A percentile compares a stretch with the other conserved stretches of the same genome.
Conservation (phyloP, 2,329 filamentous ascomycete species). For the Drechslera avenae region DNA sequence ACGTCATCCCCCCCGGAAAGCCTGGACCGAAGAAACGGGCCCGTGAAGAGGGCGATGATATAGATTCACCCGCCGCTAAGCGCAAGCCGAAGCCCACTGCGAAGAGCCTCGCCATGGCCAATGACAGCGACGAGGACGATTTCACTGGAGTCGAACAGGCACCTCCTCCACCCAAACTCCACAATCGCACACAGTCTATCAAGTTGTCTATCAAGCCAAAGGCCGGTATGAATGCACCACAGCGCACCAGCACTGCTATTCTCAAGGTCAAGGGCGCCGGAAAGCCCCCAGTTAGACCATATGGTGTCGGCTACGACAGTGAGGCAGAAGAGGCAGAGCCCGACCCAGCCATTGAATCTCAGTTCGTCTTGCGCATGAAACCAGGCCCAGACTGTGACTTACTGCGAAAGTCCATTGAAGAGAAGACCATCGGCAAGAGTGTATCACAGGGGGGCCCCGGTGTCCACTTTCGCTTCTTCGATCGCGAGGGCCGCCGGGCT, state of each 20-base stretch:
- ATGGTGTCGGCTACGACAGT: slow-evolving; percentile 93
- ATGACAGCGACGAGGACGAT: slow-evolving; percentile 37
- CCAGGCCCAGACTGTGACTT: slow-evolving; percentile 87
- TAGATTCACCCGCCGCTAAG: slow-evolving; percentile 35
- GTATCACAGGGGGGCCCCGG: slow-evolving; percentile 72
- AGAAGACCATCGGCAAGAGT: slow-evolving; percentile 74
- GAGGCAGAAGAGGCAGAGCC: slow-evolving; percentile 88
- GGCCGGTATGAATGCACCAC: slow-evolving; percentile 16
- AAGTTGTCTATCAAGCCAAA: slow-evolving; percentile 45
- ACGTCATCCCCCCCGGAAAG: slow-evolving; percentile 33
- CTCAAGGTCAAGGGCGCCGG: slow-evolving; percentile 44
- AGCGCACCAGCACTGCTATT: slow-evolving; percentile 28
- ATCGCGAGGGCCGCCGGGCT: slow-evolving; percentile 73
- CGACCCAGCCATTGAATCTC: slow-evolving; percentile 87
- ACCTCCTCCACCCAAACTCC: slow-evolving; percentile 14
- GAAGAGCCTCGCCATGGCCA: slow-evolving; percentile 36
- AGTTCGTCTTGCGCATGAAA: slow-evolving; percentile 86
- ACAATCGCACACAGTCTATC: slow-evolving; percentile 33
- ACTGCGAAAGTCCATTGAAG: slow-evolving; percentile 73
- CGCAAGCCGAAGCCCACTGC: slow-evolving; percentile 43
- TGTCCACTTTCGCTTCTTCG: slow-evolving; percentile 79
- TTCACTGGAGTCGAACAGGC: slow-evolving; percentile 12
- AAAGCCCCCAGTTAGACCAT: slow-evolving; percentile 56
- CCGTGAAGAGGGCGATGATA: slow-evolving; percentile 44
- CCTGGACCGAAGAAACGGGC: slow-evolving; percentile 42